Conservation (phyloP, 139 green algal genomes). For the Coelastrella sp. region DNA sequence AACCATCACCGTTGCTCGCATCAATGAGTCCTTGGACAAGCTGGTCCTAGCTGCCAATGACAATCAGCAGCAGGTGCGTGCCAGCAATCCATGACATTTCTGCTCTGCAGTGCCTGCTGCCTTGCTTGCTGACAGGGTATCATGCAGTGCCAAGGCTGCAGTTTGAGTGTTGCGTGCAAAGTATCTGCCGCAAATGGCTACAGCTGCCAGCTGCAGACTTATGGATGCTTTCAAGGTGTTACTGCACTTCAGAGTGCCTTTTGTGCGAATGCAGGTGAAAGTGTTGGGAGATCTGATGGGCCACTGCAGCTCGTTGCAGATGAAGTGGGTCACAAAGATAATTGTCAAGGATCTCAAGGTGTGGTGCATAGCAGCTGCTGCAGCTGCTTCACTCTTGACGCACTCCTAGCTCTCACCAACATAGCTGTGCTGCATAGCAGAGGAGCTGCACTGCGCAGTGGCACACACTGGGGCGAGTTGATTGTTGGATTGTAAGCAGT, state of each 20-base stretch:
- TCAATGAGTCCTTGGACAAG: constrained; percentile 74
- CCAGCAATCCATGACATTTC: not conserved
- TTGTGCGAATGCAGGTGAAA: not conserved
- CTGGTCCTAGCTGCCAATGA: constrained; percentile 46
- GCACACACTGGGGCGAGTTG: not conserved
- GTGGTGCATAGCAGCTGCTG: not conserved
- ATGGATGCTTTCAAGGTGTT: too few relatives aligned
- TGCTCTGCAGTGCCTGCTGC: too few relatives aligned
- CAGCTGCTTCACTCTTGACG: not conserved
- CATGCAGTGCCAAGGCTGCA: too few relatives aligned
- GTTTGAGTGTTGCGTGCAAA: too few relatives aligned
- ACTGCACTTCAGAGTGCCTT: too few relatives aligned
- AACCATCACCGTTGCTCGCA: constrained; percentile 58
- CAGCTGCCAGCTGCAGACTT: too few relatives aligned
- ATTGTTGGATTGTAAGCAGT: not conserved
- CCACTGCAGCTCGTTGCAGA: constrained; percentile 63
- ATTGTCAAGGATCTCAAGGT: constrained; percentile 82
- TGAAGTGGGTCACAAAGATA: constrained; percentile 79
- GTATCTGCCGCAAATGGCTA: too few relatives aligned
- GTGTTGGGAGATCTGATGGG: constrained; percentile 51
- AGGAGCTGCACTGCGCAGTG: not conserved
- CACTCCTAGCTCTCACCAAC: not conserved
- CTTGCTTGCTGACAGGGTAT: too few relatives aligned
- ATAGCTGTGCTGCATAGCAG: not conserved
- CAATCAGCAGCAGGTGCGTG: constrained; percentile 4